Percentiles rank a stretch among this genome's conserved stretches.
Evolutionary conservation across 768 basidiomycete genomes (phyloP).

Genomic region (Lentinula guzmanii): DNA sequence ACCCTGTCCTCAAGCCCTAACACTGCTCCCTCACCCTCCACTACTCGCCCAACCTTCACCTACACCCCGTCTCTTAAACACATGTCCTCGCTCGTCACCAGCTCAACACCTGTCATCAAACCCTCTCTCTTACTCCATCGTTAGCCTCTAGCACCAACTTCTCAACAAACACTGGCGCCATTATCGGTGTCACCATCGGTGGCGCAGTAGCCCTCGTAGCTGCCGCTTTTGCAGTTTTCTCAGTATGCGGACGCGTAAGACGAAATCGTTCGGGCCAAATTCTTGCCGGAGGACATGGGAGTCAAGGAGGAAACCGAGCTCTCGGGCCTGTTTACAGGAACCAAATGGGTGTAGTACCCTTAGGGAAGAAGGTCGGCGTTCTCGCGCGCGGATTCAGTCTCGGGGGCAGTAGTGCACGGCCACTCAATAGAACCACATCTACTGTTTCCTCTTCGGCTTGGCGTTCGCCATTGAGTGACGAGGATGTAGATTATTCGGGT

Average conservation of each 20-base stretch:
- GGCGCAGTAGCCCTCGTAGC: not conserved
- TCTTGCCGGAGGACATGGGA: not conserved
- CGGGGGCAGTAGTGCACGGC: not conserved
- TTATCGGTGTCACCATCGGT: not conserved
- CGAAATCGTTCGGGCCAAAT: not conserved
- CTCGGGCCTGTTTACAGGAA: not conserved
- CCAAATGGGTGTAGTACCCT: not conserved
- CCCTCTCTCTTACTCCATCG: not conserved
- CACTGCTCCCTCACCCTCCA: not conserved
- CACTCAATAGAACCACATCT: no score
- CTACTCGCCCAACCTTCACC: not conserved
- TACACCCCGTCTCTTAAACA: not conserved
- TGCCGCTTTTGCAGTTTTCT: not conserved
- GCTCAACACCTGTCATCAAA: not conserved
- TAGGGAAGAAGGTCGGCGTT: not conserved
- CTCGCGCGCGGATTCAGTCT: not conserved
- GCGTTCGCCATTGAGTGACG: slow-evolving; percentile 1
- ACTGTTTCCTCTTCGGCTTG: not conserved
- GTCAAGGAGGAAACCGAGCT: not conserved
- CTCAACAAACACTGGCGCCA: not conserved
- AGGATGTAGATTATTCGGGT: not conserved
- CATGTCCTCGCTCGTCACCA: not conserved
- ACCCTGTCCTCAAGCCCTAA: not conserved
- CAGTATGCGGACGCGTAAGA: not conserved
- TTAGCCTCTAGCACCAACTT: not conserved